Base-by-base conservation (phyloP, 139 green algal species). In the Diplosphaera chodatii region DNA sequence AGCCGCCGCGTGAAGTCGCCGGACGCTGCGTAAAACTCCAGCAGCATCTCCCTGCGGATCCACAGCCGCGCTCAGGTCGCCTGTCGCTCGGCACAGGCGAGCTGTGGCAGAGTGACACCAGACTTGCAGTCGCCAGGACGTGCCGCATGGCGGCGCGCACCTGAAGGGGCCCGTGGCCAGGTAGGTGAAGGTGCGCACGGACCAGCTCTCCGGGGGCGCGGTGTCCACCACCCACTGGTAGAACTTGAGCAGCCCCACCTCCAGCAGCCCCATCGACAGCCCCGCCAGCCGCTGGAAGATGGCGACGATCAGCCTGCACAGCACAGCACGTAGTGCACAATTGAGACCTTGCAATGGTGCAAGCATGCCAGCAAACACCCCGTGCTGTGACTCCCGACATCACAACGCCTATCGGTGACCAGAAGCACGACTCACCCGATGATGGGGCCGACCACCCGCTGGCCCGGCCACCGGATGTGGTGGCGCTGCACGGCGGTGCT, bases 1-100 rank as follows among this genome's bases (percentile, higher is more conserved):
- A 97, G 83, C 16, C 92, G 80, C n/a, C 89, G 83, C 18, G 89
- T 96, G 89, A 97, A 97, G 82, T 96, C 91, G 15, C 86, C 90
- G 23, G 85, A 89, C 21, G 79, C 82, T 0, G 86, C 85, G 69
- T 85, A 94, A 76, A 96, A 97, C 30, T 84, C 80, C 30, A 97
- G 76, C 84, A 97, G 27, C 15, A 66, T 30, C 4, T 32, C 40
- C 71, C 71, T 76, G 71, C 30, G 34, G 15, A 32, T 22, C 10
- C 48, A 59, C 55, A 5, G 15, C 16, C 25, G 55, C 55, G 25
- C n/a, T n/a, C n/a, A n/a, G n/a, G n/a, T n/a, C n/a, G n/a, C n/a
- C n/a, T n/a, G n/a, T n/a, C n/a, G n/a, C n/a, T n/a, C n/a, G n/a
- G n/a, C n/a, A n/a, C n/a, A n/a, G n/a, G n/a, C n/a, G n/a, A n/a